A percentile compares a stretch with the other conserved stretches of the same genome.
Evolutionary conservation across 768 basidiomycete genomes (phyloP).

Genomic region (Dentipellis sp.): DNA sequence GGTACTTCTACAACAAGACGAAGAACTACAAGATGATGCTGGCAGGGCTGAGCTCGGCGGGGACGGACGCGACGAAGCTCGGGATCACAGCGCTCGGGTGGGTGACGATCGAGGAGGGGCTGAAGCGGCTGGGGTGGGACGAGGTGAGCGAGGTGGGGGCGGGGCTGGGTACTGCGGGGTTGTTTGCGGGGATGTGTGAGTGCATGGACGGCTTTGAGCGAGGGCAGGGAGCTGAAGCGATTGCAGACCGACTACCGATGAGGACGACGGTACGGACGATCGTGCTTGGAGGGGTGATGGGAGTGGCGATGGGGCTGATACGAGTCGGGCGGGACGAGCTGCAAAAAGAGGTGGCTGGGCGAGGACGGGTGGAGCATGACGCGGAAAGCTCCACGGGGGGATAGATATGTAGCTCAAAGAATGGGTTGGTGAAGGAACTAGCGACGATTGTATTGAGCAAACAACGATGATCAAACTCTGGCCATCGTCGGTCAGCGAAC

Average conservation of each 20-base stretch:
- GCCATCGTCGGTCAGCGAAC: conserved; percentile 36
- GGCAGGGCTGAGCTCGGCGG: conserved; percentile 62
- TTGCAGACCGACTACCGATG: conserved; percentile 12
- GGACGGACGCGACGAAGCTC: conserved; percentile 43
- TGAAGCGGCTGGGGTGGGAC: conserved; percentile 25
- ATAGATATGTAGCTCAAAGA: too few relatives aligned
- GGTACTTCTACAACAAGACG: conserved; percentile 96
- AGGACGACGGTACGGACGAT: conserved; percentile 17
- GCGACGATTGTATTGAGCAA: too few relatives aligned
- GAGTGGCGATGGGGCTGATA: conserved; percentile 38
- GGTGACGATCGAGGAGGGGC: conserved; percentile 40
- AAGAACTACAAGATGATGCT: conserved; percentile 85
- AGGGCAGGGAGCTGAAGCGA: conserved; percentile 2
- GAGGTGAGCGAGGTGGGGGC: conserved; percentile 51
- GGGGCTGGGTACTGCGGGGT: conserved; percentile 49
- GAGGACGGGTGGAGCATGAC: conserved; percentile 15
- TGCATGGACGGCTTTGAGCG: conserved; percentile 11
- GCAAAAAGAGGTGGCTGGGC: conserved; percentile 17
- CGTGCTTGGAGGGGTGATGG: conserved; percentile 49
- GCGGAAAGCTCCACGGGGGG: conserved; percentile 11
- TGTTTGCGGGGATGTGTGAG: conserved; percentile 50
- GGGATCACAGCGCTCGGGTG: conserved; percentile 36
- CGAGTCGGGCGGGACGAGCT: conserved; percentile 22
- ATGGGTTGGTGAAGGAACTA: too few relatives aligned
- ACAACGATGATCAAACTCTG: conserved; percentile 67